Conservation (phyloP, 1,284 basidiomycete genomes). For the Exobasidium rhododendri region DNA sequence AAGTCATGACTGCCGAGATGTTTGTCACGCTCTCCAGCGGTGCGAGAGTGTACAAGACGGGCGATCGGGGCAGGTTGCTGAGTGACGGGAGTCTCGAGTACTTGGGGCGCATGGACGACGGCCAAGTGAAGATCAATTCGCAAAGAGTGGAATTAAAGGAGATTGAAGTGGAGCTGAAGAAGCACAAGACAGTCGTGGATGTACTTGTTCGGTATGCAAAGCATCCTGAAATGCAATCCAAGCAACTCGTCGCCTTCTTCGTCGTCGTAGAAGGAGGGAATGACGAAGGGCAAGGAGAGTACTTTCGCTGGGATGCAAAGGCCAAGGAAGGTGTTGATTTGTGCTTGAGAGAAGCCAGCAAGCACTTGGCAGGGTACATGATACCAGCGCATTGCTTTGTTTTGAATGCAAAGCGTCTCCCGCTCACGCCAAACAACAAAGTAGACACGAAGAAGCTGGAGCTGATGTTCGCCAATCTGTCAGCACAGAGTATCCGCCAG, state of each 20-base stretch:
- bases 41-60: slow-evolving; percentile 43
- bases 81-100: slow-evolving; percentile 43
- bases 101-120: slow-evolving; percentile 45
- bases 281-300: background rate
- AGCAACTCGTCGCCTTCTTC: slow-evolving; percentile 49
- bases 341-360: slow-evolving; percentile 21
- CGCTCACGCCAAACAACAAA: slow-evolving; percentile 53
- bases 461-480: slow-evolving; percentile 17
- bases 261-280: slow-evolving; percentile 3
- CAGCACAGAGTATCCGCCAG: slow-evolving; percentile 8
- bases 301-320: slow-evolving; percentile 14
- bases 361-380: slow-evolving; percentile 46
- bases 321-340: background rate
- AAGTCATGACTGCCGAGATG: slow-evolving; percentile 38
- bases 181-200: slow-evolving; percentile 27
- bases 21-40: slow-evolving; percentile 26
- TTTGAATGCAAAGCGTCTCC: slow-evolving; percentile 23
- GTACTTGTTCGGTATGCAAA: slow-evolving; percentile 44
- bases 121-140: slow-evolving; percentile 53
- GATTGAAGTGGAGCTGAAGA: slow-evolving; percentile 36
- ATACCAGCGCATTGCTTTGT: slow-evolving; percentile 41
- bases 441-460: slow-evolving; percentile 31
- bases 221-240: slow-evolving; percentile 36
- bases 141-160: slow-evolving; percentile 54
- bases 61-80: slow-evolving; percentile 50